Conservation (phyloP, 805 yeast genomes). For the Metahyphopichia silvanorum region DNA sequence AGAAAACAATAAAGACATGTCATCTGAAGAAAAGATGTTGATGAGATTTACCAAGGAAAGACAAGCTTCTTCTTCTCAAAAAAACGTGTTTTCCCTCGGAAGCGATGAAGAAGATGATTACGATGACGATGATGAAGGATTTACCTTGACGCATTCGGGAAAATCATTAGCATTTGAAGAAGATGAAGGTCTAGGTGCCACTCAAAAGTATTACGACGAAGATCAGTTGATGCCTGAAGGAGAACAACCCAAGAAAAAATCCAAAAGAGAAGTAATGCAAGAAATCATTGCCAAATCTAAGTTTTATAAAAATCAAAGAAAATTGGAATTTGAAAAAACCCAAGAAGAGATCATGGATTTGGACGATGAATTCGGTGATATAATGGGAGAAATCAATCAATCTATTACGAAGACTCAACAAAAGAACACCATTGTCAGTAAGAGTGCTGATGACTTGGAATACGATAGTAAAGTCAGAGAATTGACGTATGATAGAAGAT, state of each 20-base stretch:
- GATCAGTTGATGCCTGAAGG: conserved; percentile 18
- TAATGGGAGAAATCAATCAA: conserved; percentile 52
- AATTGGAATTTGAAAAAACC: conserved; percentile 55
- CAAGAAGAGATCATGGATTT: conserved; percentile 62
- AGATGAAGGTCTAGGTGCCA: conserved; percentile 23
- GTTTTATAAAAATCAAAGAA: conserved; percentile 73
- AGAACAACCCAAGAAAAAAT: conserved; percentile 54
- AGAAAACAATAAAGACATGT: conserved; percentile 64
- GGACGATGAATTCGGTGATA: conserved; percentile 71
- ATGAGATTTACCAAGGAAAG: conserved; percentile 90
- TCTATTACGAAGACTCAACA: conserved; percentile 24
- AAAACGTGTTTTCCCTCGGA: conserved; percentile 50
- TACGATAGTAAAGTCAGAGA: conserved; percentile 69
- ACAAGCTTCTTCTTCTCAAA: conserved; percentile 51
- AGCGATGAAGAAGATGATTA: conserved; percentile 66
- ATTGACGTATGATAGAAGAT: conserved; percentile 66
- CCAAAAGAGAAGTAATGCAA: conserved; percentile 82
- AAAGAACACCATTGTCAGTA: too few relatives aligned
- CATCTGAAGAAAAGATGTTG: conserved; percentile 92
- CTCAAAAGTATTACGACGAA: conserved; percentile 36
- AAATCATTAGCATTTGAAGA: conserved; percentile 60
- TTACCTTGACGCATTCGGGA: conserved; percentile 76
- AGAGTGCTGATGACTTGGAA: conserved; percentile 44
- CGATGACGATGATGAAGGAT: conserved; percentile 42
- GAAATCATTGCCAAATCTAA: conserved; percentile 83